Evolutionary conservation across 2,329 filamentous ascomycete species (phyloP).

Genomic region (Sclerotinia borealis): DNA sequence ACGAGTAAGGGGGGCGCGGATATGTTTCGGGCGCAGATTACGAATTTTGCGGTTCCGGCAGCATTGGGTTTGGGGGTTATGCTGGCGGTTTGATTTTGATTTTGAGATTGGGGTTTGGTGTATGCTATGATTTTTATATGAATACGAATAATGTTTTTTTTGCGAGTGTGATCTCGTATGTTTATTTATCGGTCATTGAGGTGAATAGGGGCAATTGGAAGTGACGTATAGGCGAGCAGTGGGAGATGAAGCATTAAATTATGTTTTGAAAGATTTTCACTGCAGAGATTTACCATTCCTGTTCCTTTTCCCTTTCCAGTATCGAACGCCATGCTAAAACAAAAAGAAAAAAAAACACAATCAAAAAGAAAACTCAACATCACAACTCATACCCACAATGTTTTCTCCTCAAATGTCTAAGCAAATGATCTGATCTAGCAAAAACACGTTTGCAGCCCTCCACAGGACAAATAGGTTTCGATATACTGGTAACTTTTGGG

Average conservation of each 20-base stretch:
- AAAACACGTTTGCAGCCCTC: neutral
- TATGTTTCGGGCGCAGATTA: neutral
- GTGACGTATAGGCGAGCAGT: neutral
- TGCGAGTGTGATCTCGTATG: neutral
- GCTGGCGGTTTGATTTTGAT: neutral
- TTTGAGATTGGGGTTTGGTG: neutral
- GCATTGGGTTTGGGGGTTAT: conserved; percentile 4
- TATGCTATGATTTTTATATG: neutral
- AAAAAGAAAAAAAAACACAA: neutral
- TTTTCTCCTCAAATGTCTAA: conserved; percentile 2
- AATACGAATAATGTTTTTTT: conserved; percentile 1
- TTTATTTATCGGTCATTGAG: neutral
- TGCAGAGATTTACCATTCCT: neutral
- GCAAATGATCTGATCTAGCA: conserved; percentile 3
- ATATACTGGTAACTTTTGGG: neutral
- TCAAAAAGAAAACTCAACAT: neutral
- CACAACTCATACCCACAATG: neutral
- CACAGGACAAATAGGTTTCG: neutral
- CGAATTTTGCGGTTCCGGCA: conserved; percentile 12
- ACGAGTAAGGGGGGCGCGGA: neutral
- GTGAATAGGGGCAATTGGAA: neutral
- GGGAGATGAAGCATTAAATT: neutral
- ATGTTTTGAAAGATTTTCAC: no score
- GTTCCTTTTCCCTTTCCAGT: no score
- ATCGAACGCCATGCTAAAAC: neutral